phyloP scores from a whole-genome alignment of 106 monocot species.

The Acorus calamus region DNA sequence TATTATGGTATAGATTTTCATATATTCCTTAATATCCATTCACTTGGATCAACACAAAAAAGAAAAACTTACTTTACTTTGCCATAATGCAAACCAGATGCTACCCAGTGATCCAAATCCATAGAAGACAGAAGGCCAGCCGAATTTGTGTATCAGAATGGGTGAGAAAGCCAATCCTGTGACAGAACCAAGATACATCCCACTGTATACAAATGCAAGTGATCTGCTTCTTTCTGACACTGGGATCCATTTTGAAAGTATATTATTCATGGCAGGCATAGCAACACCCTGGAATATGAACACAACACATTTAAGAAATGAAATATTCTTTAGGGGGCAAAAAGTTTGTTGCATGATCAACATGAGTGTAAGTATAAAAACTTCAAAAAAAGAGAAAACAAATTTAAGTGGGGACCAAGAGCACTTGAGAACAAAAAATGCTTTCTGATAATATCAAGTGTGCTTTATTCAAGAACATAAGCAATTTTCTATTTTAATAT shows the following conservation, averaged over 20 bases:
- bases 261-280: constrained; percentile 97
- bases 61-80: constrained; percentile 41
- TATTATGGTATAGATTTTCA: too few relatives aligned
- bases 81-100: constrained; percentile 89
- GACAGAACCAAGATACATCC: constrained; percentile 98
- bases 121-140: constrained; percentile 96
- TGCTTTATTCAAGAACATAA: too few relatives aligned
- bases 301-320: background rate
- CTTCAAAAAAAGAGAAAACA: too few relatives aligned
- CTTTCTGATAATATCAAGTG: too few relatives aligned
- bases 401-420: too few relatives aligned
- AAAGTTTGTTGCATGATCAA: too few relatives aligned
- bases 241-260: constrained; percentile 96
- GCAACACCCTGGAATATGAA: constrained; percentile 77
- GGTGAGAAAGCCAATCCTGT: constrained; percentile 90
- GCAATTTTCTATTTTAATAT: too few relatives aligned
- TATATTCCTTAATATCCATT: too few relatives aligned
- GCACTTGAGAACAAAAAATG: too few relatives aligned
- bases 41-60: background rate
- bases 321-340: background rate
- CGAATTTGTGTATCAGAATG: constrained; percentile 72
- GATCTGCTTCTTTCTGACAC: constrained; percentile 96
- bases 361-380: too few relatives aligned
- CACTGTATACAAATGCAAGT: constrained; percentile 92
- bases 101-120: constrained; percentile 91